A percentile compares a stretch with the other conserved stretches of the same genome.
Evolutionary conservation across 2,329 filamentous ascomycete species (phyloP).

Genomic region (Talaromyces marneffei): DNA sequence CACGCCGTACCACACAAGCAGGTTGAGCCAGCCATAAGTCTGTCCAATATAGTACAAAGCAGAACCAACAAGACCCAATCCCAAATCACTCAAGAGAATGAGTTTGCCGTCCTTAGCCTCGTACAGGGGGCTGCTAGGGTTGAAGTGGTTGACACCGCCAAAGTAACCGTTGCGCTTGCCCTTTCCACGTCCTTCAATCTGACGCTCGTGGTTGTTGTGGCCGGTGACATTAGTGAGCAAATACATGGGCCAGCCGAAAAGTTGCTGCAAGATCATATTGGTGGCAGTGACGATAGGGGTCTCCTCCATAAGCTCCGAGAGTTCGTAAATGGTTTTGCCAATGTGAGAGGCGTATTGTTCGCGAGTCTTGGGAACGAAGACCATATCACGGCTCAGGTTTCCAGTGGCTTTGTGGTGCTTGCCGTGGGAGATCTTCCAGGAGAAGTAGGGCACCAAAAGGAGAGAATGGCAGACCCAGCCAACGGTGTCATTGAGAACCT

Average conservation of each 20-base stretch:
- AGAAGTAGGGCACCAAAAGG: conserved; percentile 93
- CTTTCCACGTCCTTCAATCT: conserved; percentile 85
- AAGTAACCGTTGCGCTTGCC: conserved; percentile 82
- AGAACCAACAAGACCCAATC: conserved; percentile 58
- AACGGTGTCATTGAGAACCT: conserved; percentile 81
- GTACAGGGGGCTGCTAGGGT: conserved; percentile 79
- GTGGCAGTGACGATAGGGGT: conserved; percentile 76
- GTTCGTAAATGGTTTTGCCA: conserved; percentile 70
- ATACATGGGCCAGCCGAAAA: conserved; percentile 91
- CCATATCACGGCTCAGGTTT: conserved; percentile 97
- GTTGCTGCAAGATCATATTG: conserved; percentile 75
- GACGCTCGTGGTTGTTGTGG: conserved; percentile 88
- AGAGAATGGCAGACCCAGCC: conserved; percentile 87
- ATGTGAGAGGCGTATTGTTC: conserved; percentile 71
- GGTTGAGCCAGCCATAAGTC: conserved; percentile 76
- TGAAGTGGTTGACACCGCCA: conserved; percentile 90
- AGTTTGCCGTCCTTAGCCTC: conserved; percentile 85
- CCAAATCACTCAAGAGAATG: conserved; percentile 81
- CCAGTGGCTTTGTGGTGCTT: conserved; percentile 99
- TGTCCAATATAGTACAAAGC: conserved; percentile 64
- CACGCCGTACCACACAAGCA: conserved; percentile 89
- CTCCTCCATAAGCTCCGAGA: conserved; percentile 87
- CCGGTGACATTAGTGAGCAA: conserved; percentile 87
- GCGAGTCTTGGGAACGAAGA: conserved; percentile 91
- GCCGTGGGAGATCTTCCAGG: conserved; percentile 98